phyloP scores from a whole-genome alignment of 1,284 basidiomycete species.

The Phaffia rhodozyma region DNA sequence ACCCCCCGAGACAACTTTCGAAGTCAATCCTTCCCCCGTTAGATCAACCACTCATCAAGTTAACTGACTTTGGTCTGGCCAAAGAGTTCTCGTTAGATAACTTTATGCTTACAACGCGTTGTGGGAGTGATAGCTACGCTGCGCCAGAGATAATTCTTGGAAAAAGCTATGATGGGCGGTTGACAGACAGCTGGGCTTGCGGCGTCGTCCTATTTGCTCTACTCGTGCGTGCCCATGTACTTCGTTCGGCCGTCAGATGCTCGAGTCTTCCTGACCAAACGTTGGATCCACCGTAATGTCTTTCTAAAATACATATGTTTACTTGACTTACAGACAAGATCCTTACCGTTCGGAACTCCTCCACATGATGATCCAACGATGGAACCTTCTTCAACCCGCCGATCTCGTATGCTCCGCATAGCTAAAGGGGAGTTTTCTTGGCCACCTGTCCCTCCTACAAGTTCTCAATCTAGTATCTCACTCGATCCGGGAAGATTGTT shows the following conservation, averaged over 20 bases:
- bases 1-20: constrained; percentile 31
- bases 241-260: constrained; percentile 35
- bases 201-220: constrained; percentile 73
- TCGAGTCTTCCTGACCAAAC: constrained; percentile 32
- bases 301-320: not conserved
- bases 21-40: constrained; percentile 35
- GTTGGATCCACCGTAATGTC: constrained; percentile 8
- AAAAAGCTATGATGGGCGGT: constrained; percentile 64
- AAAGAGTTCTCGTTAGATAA: constrained; percentile 62
- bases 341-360: constrained; percentile 25
- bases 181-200: constrained; percentile 81
- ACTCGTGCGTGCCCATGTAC: constrained; percentile 41
- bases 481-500: constrained; percentile 14
- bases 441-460: constrained; percentile 32
- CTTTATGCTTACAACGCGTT: constrained; percentile 68
- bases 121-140: constrained; percentile 82
- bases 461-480: not conserved
- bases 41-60: constrained; percentile 57
- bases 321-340: constrained; percentile 2
- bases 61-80: constrained; percentile 83
- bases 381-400: constrained; percentile 26
- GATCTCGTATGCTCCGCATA: constrained; percentile 51
- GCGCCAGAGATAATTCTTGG: constrained; percentile 79
- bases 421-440: constrained; percentile 63
- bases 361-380: constrained; percentile 17